Evolutionary conservation across 1,139 yeast species (phyloP), one percentile per base, ranked within the genome.

Genomic region (Sugiyamaella grinbergsii): DNA sequence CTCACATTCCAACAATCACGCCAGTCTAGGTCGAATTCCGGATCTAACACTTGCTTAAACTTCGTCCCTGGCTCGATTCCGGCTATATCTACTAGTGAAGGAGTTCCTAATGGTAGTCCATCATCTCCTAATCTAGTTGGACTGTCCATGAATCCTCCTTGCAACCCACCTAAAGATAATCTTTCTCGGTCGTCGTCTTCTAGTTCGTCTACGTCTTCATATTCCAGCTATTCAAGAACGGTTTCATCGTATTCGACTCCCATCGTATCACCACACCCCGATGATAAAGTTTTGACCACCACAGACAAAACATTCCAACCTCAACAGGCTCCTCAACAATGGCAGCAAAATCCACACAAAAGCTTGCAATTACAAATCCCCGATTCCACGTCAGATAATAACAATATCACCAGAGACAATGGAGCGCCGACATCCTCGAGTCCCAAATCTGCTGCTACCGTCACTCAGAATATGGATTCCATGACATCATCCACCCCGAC

Each of bases 1-100:
- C 57, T 60, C 47, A 62, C 62, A 10, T 63, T 63, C 46, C 65
- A 62, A 47, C 60, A 60, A 37, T 57, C 62, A 15, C 56, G 67
- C 11, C 60, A 57, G 39, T 58, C 62, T 3, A 52, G 63, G 6
- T 59, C 64, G 11, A 60, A 58, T 41, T 58, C 64, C 5, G 60
- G 58, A 20, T 56, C 61, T 1, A 48, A 51, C 42, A 42, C 49
- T 18, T 58, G 53, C 11, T 48, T 50, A 33, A 32, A 24, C 41
- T 50, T 52, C 44, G 23, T 41, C 29, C 52, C 50, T 13, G 45
- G 47, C 3, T 36, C 49, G 5, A 37, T 43, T 20, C 49, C 52
- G 5, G 19, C 39, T 24, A 28, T 18, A 3, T 36, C 41, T 5
- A 40, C 26, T 28, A 10, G 34, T 3, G 26, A 19, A 8, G 45